These are phyloP conservation scores for Cynanchum wilfordii DNA, from an alignment of 257 asterid genomes.

Conservation along the genomic window DNA sequence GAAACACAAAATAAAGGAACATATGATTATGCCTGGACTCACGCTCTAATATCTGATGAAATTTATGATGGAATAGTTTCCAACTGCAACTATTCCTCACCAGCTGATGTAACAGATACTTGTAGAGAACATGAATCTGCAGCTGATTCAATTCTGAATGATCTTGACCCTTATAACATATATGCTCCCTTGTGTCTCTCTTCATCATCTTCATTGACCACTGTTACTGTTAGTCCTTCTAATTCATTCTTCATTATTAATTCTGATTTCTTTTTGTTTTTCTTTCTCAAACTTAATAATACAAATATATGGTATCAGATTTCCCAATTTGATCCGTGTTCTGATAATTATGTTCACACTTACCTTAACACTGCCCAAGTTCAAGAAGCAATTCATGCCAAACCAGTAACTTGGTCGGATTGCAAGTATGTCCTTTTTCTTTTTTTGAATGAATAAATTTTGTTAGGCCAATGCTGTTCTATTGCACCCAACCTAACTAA, in stretches of 20 bases:
- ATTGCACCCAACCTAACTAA: not conserved
- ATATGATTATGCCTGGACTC: slow-evolving; percentile 49
- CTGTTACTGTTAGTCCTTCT: no score
- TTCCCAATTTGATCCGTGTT: slow-evolving; percentile 53
- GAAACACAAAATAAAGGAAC: slow-evolving; percentile 26
- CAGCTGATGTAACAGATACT: slow-evolving; percentile 2
- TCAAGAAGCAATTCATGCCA: slow-evolving; percentile 53
- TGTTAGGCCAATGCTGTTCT: not conserved
- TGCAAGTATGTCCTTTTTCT: slow-evolving; percentile 36
- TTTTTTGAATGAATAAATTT: not conserved
- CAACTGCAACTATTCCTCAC: slow-evolving; percentile 42
- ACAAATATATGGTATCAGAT: not conserved
- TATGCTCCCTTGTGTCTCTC: slow-evolving; percentile 48
- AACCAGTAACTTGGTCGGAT: slow-evolving; percentile 37
- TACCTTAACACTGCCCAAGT: slow-evolving; percentile 47
- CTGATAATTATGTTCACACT: slow-evolving; percentile 22
- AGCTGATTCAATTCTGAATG: slow-evolving; percentile 22
- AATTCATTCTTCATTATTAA: no score
- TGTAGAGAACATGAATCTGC: slow-evolving; percentile 20
- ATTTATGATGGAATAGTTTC: slow-evolving; percentile 34
- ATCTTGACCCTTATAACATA: slow-evolving; percentile 31
- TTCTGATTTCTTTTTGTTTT: no score
- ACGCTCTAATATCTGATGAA: slow-evolving; percentile 65
- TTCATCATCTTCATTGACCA: slow-evolving; percentile 10
- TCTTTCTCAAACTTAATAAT: no score